Evolutionary conservation across 1,284 basidiomycete genomes (phyloP).

Genomic region (Sanguinoderma infundibulare): DNA sequence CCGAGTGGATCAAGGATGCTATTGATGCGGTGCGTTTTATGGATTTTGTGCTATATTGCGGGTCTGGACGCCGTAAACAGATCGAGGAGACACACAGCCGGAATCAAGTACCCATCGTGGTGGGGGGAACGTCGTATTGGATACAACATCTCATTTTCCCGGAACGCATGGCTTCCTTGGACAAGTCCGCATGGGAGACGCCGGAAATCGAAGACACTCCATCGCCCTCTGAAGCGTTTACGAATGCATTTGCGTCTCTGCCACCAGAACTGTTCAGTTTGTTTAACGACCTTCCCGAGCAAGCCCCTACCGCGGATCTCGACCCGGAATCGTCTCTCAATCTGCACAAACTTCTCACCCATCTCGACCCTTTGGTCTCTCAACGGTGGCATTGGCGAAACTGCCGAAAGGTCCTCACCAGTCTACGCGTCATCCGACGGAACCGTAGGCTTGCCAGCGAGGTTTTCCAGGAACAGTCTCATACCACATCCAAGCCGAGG

Average conservation of each 20-base stretch:
- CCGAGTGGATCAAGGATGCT: constrained; percentile 85
- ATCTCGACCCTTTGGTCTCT: constrained; percentile 80
- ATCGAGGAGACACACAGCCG: constrained; percentile 70
- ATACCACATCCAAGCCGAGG: constrained; percentile 51
- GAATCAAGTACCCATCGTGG: constrained; percentile 82
- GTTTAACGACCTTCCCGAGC: constrained; percentile 56
- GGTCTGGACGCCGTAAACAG: constrained; percentile 41
- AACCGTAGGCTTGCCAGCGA: constrained; percentile 72
- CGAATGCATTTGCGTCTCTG: constrained; percentile 45
- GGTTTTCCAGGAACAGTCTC: constrained; percentile 68
- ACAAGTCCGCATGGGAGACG: constrained; percentile 6
- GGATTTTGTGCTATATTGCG: not conserved
- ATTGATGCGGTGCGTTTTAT: constrained; percentile 58
- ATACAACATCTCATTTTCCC: constrained; percentile 92
- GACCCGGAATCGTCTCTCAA: constrained; percentile 60
- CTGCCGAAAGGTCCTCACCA: constrained; percentile 87
- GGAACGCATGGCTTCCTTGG: constrained; percentile 56
- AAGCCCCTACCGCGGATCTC: constrained; percentile 52
- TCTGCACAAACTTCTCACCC: constrained; percentile 70
- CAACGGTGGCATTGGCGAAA: constrained; percentile 96
- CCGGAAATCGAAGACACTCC: not conserved
- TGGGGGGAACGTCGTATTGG: constrained; percentile 98
- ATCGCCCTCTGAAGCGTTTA: constrained; percentile 31
- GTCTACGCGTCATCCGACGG: constrained; percentile 81
- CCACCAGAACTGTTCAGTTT: constrained; percentile 52